phyloP scores from a whole-genome alignment of 2,329 filamentous ascomycete species.

The Calonectria pauciramosa region DNA sequence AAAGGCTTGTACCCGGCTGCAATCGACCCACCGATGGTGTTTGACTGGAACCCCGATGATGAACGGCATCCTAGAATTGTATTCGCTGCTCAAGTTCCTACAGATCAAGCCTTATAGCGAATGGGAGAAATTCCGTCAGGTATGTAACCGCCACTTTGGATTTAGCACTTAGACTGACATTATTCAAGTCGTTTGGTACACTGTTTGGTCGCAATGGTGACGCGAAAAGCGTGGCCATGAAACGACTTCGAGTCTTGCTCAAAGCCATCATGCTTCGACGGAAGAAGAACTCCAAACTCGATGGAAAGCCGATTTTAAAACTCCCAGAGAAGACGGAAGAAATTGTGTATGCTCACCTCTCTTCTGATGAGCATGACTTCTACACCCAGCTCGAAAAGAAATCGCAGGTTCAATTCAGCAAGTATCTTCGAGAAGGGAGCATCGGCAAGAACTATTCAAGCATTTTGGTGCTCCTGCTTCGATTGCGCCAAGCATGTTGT shows the following conservation, averaged over 20 bases:
- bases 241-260: slow-evolving; percentile 79
- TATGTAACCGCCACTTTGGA: slow-evolving; percentile 49
- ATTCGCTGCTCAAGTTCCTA: slow-evolving; percentile 82
- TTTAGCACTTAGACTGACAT: neutral
- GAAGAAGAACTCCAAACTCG: slow-evolving; percentile 82
- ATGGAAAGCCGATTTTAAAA: slow-evolving; percentile 84
- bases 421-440: slow-evolving; percentile 77
- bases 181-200: slow-evolving; percentile 56
- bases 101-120: slow-evolving; percentile 81
- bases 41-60: slow-evolving; percentile 90
- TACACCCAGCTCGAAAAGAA: slow-evolving; percentile 81
- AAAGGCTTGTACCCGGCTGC: slow-evolving; percentile 75
- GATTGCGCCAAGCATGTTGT: slow-evolving; percentile 80
- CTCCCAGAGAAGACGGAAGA: slow-evolving; percentile 83
- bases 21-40: slow-evolving; percentile 82
- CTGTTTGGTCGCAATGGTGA: slow-evolving; percentile 57
- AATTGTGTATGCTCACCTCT: slow-evolving; percentile 80
- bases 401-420: slow-evolving; percentile 81
- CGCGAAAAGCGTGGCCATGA: slow-evolving; percentile 75
- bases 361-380: slow-evolving; percentile 79
- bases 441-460: slow-evolving; percentile 80
- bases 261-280: slow-evolving; percentile 87
- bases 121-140: slow-evolving; percentile 71
- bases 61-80: slow-evolving; percentile 85
- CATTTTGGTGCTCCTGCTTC: slow-evolving; percentile 84